phyloP scores from a whole-genome alignment of 805 yeast genomes.

The Starmerella apis region DNA sequence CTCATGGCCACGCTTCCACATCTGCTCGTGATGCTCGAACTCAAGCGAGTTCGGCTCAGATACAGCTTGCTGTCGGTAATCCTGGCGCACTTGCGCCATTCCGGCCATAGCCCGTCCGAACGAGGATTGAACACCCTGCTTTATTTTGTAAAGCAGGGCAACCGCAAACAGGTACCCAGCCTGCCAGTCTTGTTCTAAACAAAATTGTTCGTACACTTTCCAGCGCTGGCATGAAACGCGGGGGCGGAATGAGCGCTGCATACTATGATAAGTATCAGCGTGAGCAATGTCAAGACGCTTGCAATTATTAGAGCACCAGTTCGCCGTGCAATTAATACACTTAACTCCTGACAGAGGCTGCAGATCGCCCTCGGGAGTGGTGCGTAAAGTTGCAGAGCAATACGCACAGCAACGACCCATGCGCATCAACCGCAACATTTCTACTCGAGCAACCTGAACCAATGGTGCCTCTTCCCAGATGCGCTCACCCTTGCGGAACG shows the following conservation, averaged over 20 bases:
- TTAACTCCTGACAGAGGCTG: slow-evolving; percentile 22
- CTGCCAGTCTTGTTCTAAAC: slow-evolving; percentile 55
- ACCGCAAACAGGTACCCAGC: slow-evolving; percentile 57
- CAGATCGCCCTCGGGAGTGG: slow-evolving; percentile 22
- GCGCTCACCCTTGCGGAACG: slow-evolving; percentile 41
- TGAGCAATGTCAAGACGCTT: slow-evolving; percentile 47
- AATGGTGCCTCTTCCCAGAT: slow-evolving; percentile 58
- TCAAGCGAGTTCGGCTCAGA: slow-evolving; percentile 33
- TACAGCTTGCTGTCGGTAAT: slow-evolving; percentile 47
- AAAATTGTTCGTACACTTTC: slow-evolving; percentile 47
- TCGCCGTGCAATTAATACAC: slow-evolving; percentile 56
- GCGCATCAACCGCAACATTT: slow-evolving; percentile 48
- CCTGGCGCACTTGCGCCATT: slow-evolving; percentile 63
- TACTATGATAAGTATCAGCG: slow-evolving; percentile 46
- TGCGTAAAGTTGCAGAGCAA: slow-evolving; percentile 50
- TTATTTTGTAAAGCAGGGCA: slow-evolving; percentile 38
- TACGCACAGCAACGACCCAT: slow-evolving; percentile 59
- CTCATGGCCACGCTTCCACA: slow-evolving; percentile 52
- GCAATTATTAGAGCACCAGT: slow-evolving; percentile 64
- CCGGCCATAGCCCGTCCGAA: slow-evolving; percentile 41
- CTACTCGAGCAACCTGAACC: slow-evolving; percentile 55
- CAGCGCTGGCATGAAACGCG: slow-evolving; percentile 36
- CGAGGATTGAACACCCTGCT: slow-evolving; percentile 14
- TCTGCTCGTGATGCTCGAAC: slow-evolving; percentile 31
- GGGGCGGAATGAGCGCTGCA: slow-evolving; percentile 28